Evolutionary conservation across 495 filamentous ascomycete genomes (phyloP).

Genomic region (Aspergillus hancockii): DNA sequence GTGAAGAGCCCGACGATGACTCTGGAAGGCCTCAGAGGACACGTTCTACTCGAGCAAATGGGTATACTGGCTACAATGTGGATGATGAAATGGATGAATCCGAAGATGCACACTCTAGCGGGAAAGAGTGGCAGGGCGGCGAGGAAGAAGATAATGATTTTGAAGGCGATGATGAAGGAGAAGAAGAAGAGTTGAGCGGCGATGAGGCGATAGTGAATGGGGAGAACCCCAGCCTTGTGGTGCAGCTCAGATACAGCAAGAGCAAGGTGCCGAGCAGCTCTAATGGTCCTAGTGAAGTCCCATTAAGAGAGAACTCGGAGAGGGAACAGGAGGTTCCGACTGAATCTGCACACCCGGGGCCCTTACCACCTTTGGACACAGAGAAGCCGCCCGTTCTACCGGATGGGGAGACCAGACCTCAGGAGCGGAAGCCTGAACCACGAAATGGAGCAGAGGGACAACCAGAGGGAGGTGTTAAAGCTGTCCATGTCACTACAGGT

Average conservation of each 20-base stretch:
- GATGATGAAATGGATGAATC: conserved; percentile 64
- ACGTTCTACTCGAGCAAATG: conserved; percentile 37
- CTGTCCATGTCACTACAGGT: conserved; percentile 5
- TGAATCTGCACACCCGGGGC: neutral
- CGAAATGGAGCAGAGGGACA: neutral
- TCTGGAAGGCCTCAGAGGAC: conserved; percentile 33
- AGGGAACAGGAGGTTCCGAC: conserved; percentile 3
- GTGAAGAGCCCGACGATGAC: conserved; percentile 33
- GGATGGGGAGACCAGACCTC: neutral
- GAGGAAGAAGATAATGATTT: conserved; percentile 71
- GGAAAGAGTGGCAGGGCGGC: conserved; percentile 67
- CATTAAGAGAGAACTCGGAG: conserved; percentile 12
- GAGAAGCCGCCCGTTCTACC: neutral
- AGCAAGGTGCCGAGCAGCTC: conserved; percentile 24
- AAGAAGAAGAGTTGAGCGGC: conserved; percentile 59
- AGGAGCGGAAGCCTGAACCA: neutral
- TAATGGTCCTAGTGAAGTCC: conserved; percentile 21
- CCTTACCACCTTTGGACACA: neutral
- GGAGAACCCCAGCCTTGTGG: conserved; percentile 60
- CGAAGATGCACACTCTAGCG: conserved; percentile 56
- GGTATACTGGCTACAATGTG: conserved; percentile 53
- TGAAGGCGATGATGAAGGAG: conserved; percentile 62
- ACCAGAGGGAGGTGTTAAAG: neutral
- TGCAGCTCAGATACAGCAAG: conserved; percentile 61
- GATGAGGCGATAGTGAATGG: conserved; percentile 59